Evolutionary conservation across 31 red algal species (phyloP), one percentile per base, ranked within the genome.

Genomic region (Asparagopsis taxiformis): DNA sequence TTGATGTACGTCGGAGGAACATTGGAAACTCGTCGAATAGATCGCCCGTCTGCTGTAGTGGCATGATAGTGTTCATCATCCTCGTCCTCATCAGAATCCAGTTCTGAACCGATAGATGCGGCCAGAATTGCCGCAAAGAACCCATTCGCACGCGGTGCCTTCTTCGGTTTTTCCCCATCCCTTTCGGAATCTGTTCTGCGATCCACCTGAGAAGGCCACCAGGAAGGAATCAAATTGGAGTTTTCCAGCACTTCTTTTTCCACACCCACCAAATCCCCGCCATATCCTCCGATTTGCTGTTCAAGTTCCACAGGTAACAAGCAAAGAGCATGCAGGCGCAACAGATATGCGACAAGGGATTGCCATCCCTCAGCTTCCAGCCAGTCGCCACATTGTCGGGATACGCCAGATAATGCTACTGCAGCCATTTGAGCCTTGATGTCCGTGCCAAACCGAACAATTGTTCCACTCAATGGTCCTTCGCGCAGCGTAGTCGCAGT

Each of bases 381-480:
- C 82, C 93, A 91, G 62, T 96, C 93, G 4, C 85, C 93, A 59
- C 93, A 96, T 43, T 88, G 72, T 34, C 87, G 79, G 2, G 81
- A 82, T 43, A 88, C 84, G 15, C 93, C 93, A 24, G 77, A 96
- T 15, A 96, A 64, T 10, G 93, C 93, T 3, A 96, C 93, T 31
- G 71, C 70, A 15, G 93, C 86, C 93, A 96, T 91, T 35, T 96
- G 93, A 16, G 87, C 87, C 62, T 91, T 91, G 38, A 96, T 87
- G 50, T 81, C 79, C 24, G 68, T 81, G 28, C 93, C 93, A 75
- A 96, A 96, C 3, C 87, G 82, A 48, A 82, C 61, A 19, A 75
- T 74, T 21, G 79, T 79, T 20, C 82, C 81, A 57, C 71, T 30
- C 30, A 96, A 67, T 11, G 78, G 80, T 0, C 93, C 82, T 54